Percentiles rank a stretch among this genome's conserved stretches.
These are phyloP conservation scores for Diatrype stigma DNA, from an alignment of 2,329 filamentous ascomycete species.

Conservation along the genomic window DNA sequence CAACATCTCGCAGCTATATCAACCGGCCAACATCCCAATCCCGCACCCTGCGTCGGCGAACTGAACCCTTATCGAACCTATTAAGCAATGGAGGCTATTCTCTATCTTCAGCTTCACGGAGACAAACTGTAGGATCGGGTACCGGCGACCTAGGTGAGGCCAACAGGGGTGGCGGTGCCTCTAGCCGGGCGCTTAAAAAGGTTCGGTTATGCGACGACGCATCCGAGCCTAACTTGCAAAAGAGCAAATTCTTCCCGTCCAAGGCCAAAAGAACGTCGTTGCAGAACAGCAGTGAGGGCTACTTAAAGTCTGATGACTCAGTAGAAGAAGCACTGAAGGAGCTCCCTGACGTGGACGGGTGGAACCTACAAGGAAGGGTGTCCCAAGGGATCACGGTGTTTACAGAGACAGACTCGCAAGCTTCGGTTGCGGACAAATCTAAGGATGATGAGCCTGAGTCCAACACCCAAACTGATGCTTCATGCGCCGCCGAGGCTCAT, in stretches of 20 bases:
- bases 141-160: conserved; percentile 4
- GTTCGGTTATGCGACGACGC: conserved; percentile 48
- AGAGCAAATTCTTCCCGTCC: conserved; percentile 52
- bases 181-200: conserved; percentile 50
- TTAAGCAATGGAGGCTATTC: conserved; percentile 26
- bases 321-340: conserved; percentile 50
- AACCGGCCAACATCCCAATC: conserved; percentile 28
- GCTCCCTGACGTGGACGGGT: conserved; percentile 49
- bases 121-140: conserved; percentile 16
- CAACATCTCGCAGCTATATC: conserved; percentile 25
- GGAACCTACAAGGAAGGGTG: conserved; percentile 35
- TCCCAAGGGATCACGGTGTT: conserved; percentile 41
- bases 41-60: conserved; percentile 44
- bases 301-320: conserved; percentile 53
- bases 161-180: conserved; percentile 7
- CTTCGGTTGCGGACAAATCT: conserved; percentile 7
- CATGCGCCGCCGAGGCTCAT: not conserved
- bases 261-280: conserved; percentile 20
- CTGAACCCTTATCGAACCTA: conserved; percentile 47
- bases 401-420: conserved; percentile 33
- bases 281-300: conserved; percentile 34
- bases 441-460: conserved; percentile 16
- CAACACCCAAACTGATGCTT: not conserved
- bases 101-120: conserved; percentile 22
- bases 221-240: conserved; percentile 28